A percentile compares a stretch with the other conserved stretches of the same genome.
Conservation (phyloP, 2,329 filamentous ascomycete species). For the Ophiostoma sp. region DNA sequence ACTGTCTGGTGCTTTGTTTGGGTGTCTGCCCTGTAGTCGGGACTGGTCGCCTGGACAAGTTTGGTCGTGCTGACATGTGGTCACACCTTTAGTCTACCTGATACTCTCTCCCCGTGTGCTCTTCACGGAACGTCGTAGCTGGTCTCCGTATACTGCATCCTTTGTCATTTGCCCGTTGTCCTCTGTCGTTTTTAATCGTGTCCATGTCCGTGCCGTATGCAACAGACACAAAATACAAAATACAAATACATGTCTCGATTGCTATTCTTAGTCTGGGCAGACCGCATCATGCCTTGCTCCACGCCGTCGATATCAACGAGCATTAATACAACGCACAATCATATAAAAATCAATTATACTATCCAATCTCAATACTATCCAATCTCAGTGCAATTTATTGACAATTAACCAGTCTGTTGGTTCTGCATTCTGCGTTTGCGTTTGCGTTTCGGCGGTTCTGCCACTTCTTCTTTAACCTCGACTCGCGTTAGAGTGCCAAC, state of each 20-base stretch:
- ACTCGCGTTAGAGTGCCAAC: constrained; percentile 9
- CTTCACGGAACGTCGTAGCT: constrained; percentile 8
- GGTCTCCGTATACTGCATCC: not conserved
- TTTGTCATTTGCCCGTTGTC: not conserved
- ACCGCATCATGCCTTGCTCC: not conserved
- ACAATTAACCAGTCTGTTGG: not conserved
- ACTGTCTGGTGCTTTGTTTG: not conserved
- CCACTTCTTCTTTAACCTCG: not conserved
- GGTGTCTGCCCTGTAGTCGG: too few relatives aligned
- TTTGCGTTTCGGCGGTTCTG: not conserved
- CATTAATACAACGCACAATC: too few relatives aligned
- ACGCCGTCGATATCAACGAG: too few relatives aligned
- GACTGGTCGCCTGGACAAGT: not conserved
- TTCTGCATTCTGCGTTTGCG: not conserved
- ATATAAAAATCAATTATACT: not conserved
- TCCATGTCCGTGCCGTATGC: not conserved
- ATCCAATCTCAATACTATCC: too few relatives aligned
- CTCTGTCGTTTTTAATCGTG: not conserved
- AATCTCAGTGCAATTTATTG: too few relatives aligned
- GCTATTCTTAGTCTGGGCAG: not conserved
- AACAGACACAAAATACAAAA: too few relatives aligned
- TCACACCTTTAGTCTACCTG: not conserved
- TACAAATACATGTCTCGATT: too few relatives aligned
- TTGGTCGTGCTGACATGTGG: not conserved
- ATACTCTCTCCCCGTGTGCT: not conserved